Base-by-base conservation (phyloP, 768 basidiomycete genomes). In the Ramaria sp. region DNA sequence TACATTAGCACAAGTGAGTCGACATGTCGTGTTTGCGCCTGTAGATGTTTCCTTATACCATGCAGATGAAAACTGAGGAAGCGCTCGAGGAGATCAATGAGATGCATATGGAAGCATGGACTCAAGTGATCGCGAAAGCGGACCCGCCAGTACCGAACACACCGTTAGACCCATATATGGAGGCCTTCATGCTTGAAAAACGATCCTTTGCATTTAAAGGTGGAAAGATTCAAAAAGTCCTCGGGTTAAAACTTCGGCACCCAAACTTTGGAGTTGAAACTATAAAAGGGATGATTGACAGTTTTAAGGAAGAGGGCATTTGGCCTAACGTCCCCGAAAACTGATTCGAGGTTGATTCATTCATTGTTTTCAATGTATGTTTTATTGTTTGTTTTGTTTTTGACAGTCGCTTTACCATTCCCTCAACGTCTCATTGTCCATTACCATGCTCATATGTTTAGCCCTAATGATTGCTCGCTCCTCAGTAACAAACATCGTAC, bases 11-110 rank as follows among this genome's bases (percentile, higher is more conserved):
- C 86, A 83, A 74, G 88, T 81, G 57, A 34, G 66, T 62, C 3
- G 6, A 30, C 45, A 22, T 47, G 18, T 38, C 32, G 7, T 44
- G 16, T 38, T 62, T 30, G 59, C 18, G 47, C 32, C 52, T 37
- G 27, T 38, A 1, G 18, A 3, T 28, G 13, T 28, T 24, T 16
- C 42, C 52, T 50, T 47, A 38, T 45, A 52, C 24, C 13, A 38
- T 48, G 32, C 44, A 88, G 83, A 70, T 86, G 60, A 75, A 71
- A 43, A 72, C 78, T 25, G 83, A 87, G 52, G 85, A 88, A 58
- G 66, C 77, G 38, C 77, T 89, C 6, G 86, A 90, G 62, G 85
- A 88, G 48, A 86, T 89, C 62, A 92, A 91, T 63, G 88, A 90
- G 63, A 78, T 81, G 47, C 89, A 93, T 62, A 85, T 89, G 30